Percentiles rank a stretch among this genome's conserved stretches.
These are phyloP conservation scores for Pouteria glomerata DNA, from an alignment of 148 eudicot genomes.

Conservation along the genomic window DNA sequence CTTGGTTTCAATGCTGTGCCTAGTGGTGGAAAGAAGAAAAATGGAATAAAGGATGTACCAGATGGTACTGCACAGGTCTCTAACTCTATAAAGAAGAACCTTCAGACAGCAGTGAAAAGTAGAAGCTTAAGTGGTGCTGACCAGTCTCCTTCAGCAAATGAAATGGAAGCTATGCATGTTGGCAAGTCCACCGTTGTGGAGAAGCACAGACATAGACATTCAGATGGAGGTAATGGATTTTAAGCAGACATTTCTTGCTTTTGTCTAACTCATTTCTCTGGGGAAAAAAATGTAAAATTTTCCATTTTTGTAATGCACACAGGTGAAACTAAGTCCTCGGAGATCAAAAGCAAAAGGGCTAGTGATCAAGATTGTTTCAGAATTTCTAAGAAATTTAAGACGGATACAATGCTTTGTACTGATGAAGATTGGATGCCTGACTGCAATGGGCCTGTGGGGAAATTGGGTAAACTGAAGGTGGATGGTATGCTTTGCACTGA, in stretches of 20 bases:
- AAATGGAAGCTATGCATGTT: conserved; percentile 29
- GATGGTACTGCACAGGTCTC: conserved; percentile 31
- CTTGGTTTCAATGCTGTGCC: conserved; percentile 16
- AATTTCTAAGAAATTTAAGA: conserved; percentile 62
- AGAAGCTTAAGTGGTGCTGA: conserved; percentile 31
- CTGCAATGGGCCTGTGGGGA: conserved; percentile 31
- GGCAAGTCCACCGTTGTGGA: conserved; percentile 36
- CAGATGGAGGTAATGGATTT: conserved; percentile 52
- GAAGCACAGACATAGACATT: conserved; percentile 32
- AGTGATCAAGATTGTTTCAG: conserved; percentile 43
- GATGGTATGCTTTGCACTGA: conserved; percentile 26
- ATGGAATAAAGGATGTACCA: conserved; percentile 40
- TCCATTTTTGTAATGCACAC: conserved; percentile 15
- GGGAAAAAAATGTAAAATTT: background rate
- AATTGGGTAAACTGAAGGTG: too few relatives aligned
- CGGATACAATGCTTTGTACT: conserved; percentile 20
- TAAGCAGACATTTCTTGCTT: conserved; percentile 7
- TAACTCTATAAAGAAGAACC: conserved; percentile 37
- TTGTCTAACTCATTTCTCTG: conserved; percentile 1
- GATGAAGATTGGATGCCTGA: conserved; percentile 38
- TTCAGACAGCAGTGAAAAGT: conserved; percentile 30
- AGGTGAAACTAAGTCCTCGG: conserved; percentile 53
- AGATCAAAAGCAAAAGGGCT: conserved; percentile 48
- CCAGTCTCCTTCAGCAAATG: conserved; percentile 27
- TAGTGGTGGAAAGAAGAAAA: conserved; percentile 36